Conservation (phyloP, 805 yeast genomes). For the Kluyveromyces aestuarii region DNA sequence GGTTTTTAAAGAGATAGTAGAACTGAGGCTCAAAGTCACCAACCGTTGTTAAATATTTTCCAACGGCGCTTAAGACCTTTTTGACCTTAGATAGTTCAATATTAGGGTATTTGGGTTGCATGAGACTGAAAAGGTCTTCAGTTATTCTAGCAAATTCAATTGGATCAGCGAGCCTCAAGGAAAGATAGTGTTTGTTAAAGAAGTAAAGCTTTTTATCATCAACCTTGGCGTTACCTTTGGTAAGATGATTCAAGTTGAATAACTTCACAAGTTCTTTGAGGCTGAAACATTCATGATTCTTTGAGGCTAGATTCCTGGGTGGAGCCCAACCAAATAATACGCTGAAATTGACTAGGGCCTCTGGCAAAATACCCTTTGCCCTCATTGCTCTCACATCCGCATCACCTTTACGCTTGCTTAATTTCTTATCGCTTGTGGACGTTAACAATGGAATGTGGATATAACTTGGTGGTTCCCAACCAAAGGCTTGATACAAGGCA, state of each 20-base stretch:
- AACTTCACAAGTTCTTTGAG: slow-evolving; percentile 41
- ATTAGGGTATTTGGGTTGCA: slow-evolving; percentile 11
- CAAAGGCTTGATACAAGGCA: slow-evolving; percentile 76
- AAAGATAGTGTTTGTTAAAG: slow-evolving; percentile 68
- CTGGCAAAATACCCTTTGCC: slow-evolving; percentile 64
- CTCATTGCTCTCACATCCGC: slow-evolving; percentile 55
- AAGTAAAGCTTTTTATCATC: slow-evolving; percentile 63
- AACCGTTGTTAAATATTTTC: slow-evolving; percentile 42
- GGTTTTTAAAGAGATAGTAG: slow-evolving; percentile 38
- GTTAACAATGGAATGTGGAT: slow-evolving; percentile 89
- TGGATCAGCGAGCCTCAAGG: slow-evolving; percentile 33
- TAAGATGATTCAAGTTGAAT: slow-evolving; percentile 64
- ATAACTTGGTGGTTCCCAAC: slow-evolving; percentile 74
- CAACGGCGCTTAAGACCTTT: slow-evolving; percentile 35
- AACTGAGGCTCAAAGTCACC: slow-evolving; percentile 43
- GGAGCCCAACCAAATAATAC: slow-evolving; percentile 96
- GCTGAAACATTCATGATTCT: slow-evolving; percentile 42
- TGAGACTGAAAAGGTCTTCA: slow-evolving; percentile 19
- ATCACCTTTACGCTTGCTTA: slow-evolving; percentile 82
- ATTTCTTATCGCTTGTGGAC: slow-evolving; percentile 58
- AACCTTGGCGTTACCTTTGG: slow-evolving; percentile 92
- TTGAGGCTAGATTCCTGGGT: slow-evolving; percentile 42
- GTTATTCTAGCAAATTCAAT: slow-evolving; percentile 30
- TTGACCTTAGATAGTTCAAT: slow-evolving; percentile 28
- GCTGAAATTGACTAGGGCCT: slow-evolving; percentile 78